Base-by-base conservation (phyloP, 2,329 filamentous ascomycete genomes). In the Ascochyta rabiei region DNA sequence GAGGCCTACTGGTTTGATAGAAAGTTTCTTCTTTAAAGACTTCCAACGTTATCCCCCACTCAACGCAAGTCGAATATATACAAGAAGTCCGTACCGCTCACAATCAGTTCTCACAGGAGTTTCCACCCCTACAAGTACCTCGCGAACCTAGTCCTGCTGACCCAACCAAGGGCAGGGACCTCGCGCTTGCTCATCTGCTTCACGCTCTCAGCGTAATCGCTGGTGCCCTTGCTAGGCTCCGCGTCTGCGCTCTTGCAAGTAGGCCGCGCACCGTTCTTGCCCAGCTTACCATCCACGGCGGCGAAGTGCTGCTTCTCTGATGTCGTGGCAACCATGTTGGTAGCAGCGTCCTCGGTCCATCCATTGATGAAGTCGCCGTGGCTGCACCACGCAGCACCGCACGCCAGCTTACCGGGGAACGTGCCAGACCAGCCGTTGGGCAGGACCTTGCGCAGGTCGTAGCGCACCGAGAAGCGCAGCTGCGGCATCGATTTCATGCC, bases 311-410 rank as follows among this genome's bases (percentile, higher is more conserved):
- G 59, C 63, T 77, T 77, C 45, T 66, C 61, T 28, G 50, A 60
- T 0, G 71, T 76, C 0, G 76, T 70, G 26, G 62, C 67, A 12
- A 80, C 57, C 77, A 81, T 79, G 50, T 77, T 77, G 50, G 64
- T 38, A 0, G 76, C 77, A 0, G 71, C 74, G 48, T 80, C 77
- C 13, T 64, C 62, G 2, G 75, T 68, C 79, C 79, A 81, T 1
- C 70, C 79, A 34, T 80, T 80, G 64, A 81, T 79, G 46, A 81
- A 81, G 59, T 81, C 79, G 3, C 79, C 78, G 59, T 81, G 79
- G 3, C 68, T 71, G 71, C 76, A 77, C 61, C 70, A 80, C 0
- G 75, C 73, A n/a, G 64, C 41, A 6, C 70, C 70, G 51, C 74
- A 79, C 0, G 79, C 71, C 0, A 80, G 72, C 68, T 79, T 74